Percentiles rank a stretch among this genome's conserved stretches.
These are phyloP conservation scores for Kodamaea neixiangensis DNA, from an alignment of 805 yeast species.

Conservation along the genomic window DNA sequence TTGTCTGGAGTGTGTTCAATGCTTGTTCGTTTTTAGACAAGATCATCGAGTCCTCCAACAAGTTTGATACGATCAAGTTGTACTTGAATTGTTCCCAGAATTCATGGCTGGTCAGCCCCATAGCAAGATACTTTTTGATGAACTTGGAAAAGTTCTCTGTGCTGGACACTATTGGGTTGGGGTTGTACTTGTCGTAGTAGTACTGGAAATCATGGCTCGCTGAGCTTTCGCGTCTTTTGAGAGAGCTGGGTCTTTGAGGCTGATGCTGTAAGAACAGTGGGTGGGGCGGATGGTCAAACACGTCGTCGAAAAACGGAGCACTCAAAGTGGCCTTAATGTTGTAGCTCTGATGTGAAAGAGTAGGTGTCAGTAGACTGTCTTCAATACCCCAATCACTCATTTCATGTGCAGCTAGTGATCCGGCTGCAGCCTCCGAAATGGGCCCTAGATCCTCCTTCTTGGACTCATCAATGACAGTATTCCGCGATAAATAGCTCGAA, in stretches of 20 bases:
- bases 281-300: slow-evolving; percentile 3
- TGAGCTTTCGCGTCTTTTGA: slow-evolving; percentile 5
- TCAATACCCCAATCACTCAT: slow-evolving; percentile 43
- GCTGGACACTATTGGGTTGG: slow-evolving; percentile 12
- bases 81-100: slow-evolving; percentile 46
- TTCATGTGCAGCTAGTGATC: slow-evolving; percentile 7
- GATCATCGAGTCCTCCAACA: slow-evolving; percentile 42
- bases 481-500: slow-evolving; percentile 23
- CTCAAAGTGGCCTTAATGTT: slow-evolving; percentile 7
- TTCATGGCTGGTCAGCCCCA: slow-evolving; percentile 17
- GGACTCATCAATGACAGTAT: slow-evolving; percentile 3
- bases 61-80: slow-evolving; percentile 36
- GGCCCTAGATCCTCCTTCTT: neutral
- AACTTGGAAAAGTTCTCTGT: slow-evolving; percentile 24
- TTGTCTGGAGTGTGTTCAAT: slow-evolving; percentile 16
- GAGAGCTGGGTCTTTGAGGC: neutral
- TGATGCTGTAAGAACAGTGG: slow-evolving; percentile 9
- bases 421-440: neutral
- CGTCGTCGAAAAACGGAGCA: slow-evolving; percentile 5
- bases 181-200: slow-evolving; percentile 16
- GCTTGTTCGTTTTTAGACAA: slow-evolving; percentile 45
- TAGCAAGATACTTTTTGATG: slow-evolving; percentile 29
- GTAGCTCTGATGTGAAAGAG: slow-evolving; percentile 12
- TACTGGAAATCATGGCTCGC: slow-evolving; percentile 12
- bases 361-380: slow-evolving; percentile 18